Percentiles rank a stretch among this genome's conserved stretches.
phyloP scores from a whole-genome alignment of 176 grass and related monocot species.

The Oryza coarctata region DNA sequence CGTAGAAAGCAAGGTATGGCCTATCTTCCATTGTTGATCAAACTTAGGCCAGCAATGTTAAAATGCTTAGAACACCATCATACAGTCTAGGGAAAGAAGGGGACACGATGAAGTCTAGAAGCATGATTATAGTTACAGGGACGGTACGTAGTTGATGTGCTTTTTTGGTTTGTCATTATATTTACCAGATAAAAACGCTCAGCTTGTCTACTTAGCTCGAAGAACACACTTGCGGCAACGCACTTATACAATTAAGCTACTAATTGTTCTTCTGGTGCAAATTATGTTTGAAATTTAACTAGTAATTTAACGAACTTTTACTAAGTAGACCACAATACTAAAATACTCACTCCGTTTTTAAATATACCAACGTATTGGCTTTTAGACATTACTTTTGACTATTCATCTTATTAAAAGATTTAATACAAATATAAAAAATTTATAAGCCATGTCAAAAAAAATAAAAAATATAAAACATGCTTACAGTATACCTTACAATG shows the following conservation, averaged over 20 bases:
- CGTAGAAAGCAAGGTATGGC: no score
- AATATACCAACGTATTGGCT: no score
- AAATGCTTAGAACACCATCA: neutral
- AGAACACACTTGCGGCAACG: neutral
- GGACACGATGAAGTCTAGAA: neutral
- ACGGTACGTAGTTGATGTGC: neutral
- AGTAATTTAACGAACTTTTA: neutral
- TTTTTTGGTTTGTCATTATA: neutral
- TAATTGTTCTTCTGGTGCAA: neutral
- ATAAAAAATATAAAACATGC: no score
- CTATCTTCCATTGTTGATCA: no score
- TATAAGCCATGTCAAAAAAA: no score
- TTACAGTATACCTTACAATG: no score
- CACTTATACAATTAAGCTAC: neutral
- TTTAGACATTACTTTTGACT: no score
- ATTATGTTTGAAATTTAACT: neutral
- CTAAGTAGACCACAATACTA: neutral
- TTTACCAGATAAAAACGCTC: neutral
- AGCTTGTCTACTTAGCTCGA: neutral
- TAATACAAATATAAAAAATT: no score
- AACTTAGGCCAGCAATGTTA: no score
- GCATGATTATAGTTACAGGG: neutral
- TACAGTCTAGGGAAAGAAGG: neutral
- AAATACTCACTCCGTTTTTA: no score
- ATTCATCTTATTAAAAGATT: no score